A percentile compares a stretch with the other conserved stretches of the same genome.
These are phyloP conservation scores for Tolypocladium inflatum DNA, from an alignment of 2,329 filamentous ascomycete genomes.

Conservation along the genomic window DNA sequence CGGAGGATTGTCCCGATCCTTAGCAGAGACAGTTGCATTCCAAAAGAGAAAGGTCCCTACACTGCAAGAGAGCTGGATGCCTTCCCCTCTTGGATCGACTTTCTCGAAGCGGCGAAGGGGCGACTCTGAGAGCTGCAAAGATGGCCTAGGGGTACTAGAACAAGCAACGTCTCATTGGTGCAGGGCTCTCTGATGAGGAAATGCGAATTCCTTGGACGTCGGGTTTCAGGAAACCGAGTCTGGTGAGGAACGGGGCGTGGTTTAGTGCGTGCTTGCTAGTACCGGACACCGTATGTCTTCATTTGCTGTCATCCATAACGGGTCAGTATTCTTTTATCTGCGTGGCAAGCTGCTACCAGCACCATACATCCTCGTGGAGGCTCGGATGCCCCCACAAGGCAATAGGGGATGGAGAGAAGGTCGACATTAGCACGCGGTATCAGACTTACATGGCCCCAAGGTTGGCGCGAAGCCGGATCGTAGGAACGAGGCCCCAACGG, in stretches of 20 bases:
- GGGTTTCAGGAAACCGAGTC: conserved; percentile 3
- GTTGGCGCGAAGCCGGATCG: background rate
- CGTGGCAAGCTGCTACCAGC: background rate
- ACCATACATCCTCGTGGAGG: background rate
- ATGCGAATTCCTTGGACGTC: conserved; percentile 7
- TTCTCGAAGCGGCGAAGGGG: conserved; percentile 13
- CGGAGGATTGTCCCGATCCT: conserved; percentile 24
- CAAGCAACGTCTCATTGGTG: conserved; percentile 12
- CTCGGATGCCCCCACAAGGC: no score
- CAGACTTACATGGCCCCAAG: conserved; percentile 2
- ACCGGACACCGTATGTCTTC: conserved; percentile 8
- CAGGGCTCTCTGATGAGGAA: conserved; percentile 8
- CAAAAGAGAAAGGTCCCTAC: conserved; percentile 19
- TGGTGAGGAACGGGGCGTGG: conserved; percentile 10
- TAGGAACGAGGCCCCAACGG: conserved; percentile 7
- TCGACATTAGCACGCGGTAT: conserved; percentile 5
- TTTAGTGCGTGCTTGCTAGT: conserved; percentile 4
- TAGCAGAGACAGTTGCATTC: conserved; percentile 27
- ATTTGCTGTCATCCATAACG: background rate
- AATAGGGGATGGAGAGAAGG: background rate
- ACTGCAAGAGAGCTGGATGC: conserved; percentile 6
- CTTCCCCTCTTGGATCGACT: conserved; percentile 11
- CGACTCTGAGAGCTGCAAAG: conserved; percentile 9
- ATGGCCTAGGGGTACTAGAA: conserved; percentile 10
- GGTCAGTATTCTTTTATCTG: conserved; percentile 6